A percentile compares a stretch with the other conserved stretches of the same genome.
Evolutionary conservation across 371 early-diverging fungal genomes (phyloP).

Genomic region (Syncephalastrum racemosum): DNA sequence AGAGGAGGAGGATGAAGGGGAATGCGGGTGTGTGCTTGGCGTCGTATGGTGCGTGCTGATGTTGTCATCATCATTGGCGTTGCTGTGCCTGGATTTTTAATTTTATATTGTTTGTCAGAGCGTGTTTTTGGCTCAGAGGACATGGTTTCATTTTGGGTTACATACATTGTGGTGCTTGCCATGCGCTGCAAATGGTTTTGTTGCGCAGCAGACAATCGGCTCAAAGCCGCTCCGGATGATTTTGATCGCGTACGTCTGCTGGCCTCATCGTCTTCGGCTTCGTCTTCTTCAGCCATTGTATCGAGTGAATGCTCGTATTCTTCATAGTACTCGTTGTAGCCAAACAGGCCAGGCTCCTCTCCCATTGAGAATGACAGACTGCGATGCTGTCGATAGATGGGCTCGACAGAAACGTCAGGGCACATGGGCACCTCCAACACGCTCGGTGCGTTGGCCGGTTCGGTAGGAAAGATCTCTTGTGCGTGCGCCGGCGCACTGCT

Average conservation of each 20-base stretch:
- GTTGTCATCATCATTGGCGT: not conserved
- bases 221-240: constrained; percentile 51
- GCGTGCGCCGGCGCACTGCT: constrained; percentile 1
- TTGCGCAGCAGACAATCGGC: constrained; percentile 37
- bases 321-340: constrained; percentile 25
- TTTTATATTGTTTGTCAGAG: not conserved
- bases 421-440: constrained; percentile 23
- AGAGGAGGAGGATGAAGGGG: not conserved
- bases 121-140: not conserved
- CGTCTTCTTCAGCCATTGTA: constrained; percentile 46
- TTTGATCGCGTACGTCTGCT: constrained; percentile 30
- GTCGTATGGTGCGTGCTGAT: constrained; percentile 5
- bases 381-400: constrained; percentile 26
- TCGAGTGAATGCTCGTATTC: constrained; percentile 21
- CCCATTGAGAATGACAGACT: constrained; percentile 33
- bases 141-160: not conserved
- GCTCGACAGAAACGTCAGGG: constrained; percentile 22
- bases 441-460: constrained; percentile 4
- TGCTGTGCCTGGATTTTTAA: too few species aligned
- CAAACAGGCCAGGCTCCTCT: constrained; percentile 23
- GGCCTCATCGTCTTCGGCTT: constrained; percentile 24
- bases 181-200: constrained; percentile 7
- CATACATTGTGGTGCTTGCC: too few species aligned
- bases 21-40: not conserved
- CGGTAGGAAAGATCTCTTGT: not conserved